Conservation (phyloP, 2,329 filamentous ascomycete genomes). For the Pyrenophora tritici-repentis region DNA sequence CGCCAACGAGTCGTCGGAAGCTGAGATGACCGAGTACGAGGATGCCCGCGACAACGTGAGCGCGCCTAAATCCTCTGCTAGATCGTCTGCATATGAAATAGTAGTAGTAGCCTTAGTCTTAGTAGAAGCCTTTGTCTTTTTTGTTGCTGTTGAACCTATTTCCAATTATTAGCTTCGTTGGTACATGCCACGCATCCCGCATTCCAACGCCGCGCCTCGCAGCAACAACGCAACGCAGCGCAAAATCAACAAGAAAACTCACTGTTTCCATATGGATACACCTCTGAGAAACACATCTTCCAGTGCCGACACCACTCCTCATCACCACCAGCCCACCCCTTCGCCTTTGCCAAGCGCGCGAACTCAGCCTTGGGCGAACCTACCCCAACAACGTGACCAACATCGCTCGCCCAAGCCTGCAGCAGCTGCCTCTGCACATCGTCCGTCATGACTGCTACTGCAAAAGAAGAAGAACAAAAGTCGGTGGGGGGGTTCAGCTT, state of each 20-base stretch:
- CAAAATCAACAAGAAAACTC: not conserved
- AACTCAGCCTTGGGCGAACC: constrained; percentile 28
- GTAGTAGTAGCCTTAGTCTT: no score
- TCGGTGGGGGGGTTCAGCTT: no score
- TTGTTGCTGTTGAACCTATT: constrained; percentile 2
- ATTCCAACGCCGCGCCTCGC: not conserved
- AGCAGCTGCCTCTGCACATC: constrained; percentile 17
- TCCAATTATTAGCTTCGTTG: not conserved
- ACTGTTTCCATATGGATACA: constrained; percentile 14
- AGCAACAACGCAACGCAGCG: not conserved
- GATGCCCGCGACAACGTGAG: constrained; percentile 23
- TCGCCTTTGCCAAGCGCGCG: constrained; percentile 23
- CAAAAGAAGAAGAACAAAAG: no score
- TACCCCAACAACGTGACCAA: constrained; percentile 14
- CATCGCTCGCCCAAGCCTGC: constrained; percentile 17
- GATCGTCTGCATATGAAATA: not conserved
- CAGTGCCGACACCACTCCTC: constrained; percentile 21
- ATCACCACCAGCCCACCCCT: constrained; percentile 27
- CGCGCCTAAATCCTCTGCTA: constrained; percentile 15
- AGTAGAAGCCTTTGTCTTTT: not conserved
- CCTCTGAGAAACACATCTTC: constrained; percentile 23
- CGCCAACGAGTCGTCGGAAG: constrained; percentile 20
- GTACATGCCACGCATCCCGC: not conserved
- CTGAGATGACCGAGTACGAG: constrained; percentile 23
- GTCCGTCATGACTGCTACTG: no score